These are phyloP conservation scores for Trichophyton verrucosum DNA, from an alignment of 2,329 filamentous ascomycete species.

Conservation along the genomic window DNA sequence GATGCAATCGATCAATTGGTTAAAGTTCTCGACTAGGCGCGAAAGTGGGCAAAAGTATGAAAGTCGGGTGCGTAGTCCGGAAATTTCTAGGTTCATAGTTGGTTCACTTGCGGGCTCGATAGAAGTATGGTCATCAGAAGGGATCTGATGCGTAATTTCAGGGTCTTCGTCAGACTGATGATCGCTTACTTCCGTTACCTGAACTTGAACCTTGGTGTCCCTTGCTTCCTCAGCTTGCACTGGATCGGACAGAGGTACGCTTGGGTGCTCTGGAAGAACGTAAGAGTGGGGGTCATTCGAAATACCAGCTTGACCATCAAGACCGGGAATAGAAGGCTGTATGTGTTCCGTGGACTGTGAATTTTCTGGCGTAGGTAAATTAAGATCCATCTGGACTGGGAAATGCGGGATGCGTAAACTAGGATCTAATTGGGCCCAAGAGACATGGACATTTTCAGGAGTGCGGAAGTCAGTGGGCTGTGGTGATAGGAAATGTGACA, in stretches of 20 bases:
- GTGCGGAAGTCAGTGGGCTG: slow-evolving; percentile 1
- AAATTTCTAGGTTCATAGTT: slow-evolving; percentile 16
- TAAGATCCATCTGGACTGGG: neutral
- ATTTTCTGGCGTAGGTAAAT: slow-evolving; percentile 5
- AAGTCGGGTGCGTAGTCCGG: slow-evolving; percentile 29
- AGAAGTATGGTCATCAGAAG: neutral
- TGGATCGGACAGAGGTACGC: neutral
- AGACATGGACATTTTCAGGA: slow-evolving; percentile 7
- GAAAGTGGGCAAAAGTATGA: slow-evolving; percentile 35
- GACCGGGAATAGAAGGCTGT: neutral
- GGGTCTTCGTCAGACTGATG: neutral
- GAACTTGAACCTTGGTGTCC: neutral
- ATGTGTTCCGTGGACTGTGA: neutral
- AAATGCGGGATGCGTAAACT: neutral
- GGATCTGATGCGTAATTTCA: neutral
- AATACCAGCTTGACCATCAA: neutral
- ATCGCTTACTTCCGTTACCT: neutral
- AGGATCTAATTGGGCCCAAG: neutral
- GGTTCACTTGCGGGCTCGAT: neutral
- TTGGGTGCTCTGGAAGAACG: neutral
- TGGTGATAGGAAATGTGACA: neutral
- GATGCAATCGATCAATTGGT: slow-evolving; percentile 30
- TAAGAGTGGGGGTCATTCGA: neutral
- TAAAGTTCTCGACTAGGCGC: slow-evolving; percentile 32
- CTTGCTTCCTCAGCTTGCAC: neutral